These are phyloP conservation scores for Zymoseptoria passerinii DNA, from an alignment of 2,329 filamentous ascomycete genomes.

Conservation along the genomic window DNA sequence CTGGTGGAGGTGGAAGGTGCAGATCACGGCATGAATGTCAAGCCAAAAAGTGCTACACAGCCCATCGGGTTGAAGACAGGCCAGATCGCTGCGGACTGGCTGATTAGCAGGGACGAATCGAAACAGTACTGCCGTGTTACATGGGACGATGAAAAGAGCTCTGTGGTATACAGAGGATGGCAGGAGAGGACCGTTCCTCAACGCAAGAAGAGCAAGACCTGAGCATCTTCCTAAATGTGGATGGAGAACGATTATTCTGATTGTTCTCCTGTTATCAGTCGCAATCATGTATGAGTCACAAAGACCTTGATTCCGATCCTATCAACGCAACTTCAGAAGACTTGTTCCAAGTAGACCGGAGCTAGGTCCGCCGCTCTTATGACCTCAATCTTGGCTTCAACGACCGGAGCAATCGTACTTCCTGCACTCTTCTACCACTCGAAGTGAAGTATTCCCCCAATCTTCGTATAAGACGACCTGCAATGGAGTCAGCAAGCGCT, in stretches of 20 bases:
- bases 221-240: too few relatives aligned
- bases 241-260: too few relatives aligned
- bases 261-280: too few relatives aligned
- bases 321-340: too few relatives aligned
- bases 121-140: conserved; percentile 1
- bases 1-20: conserved; percentile 31
- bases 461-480: neutral
- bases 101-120: conserved; percentile 4
- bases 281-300: too few relatives aligned
- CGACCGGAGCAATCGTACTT: too few relatives aligned
- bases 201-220: neutral
- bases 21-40: conserved; percentile 23
- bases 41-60: conserved; percentile 2
- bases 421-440: too few relatives aligned
- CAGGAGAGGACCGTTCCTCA: neutral
- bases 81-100: conserved; percentile 9
- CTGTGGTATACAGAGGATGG: conserved; percentile 2
- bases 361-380: too few relatives aligned
- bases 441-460: neutral
- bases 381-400: too few relatives aligned
- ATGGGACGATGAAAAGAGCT: conserved; percentile 5
- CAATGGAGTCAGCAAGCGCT: neutral
- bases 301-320: too few relatives aligned
- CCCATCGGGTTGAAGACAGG: conserved; percentile 10
- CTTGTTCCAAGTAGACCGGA: too few relatives aligned